These are phyloP conservation scores for Kregervanrija fluxuum DNA, from an alignment of 805 yeast species.

Conservation along the genomic window DNA sequence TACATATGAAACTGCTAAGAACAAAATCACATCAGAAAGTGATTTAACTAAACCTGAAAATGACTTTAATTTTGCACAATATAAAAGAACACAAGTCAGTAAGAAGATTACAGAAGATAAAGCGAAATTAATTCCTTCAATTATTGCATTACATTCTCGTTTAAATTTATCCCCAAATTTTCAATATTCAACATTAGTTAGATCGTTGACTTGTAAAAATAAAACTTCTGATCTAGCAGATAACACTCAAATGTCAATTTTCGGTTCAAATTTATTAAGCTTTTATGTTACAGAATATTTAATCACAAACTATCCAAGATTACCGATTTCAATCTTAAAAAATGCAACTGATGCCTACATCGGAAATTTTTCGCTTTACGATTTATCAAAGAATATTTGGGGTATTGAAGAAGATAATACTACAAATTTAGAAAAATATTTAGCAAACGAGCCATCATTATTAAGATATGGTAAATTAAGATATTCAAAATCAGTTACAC, in stretches of 20 bases:
- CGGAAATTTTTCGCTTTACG: conserved; percentile 57
- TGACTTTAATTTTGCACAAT: conserved; percentile 26
- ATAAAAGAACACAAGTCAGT: conserved; percentile 19
- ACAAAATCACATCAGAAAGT: conserved; percentile 8
- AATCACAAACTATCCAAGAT: conserved; percentile 75
- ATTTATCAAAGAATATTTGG: conserved; percentile 66
- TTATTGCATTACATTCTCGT: conserved; percentile 74
- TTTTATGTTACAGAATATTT: conserved; percentile 72
- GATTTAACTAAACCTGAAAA: conserved; percentile 15
- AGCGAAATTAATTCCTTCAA: conserved; percentile 57
- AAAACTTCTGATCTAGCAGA: conserved; percentile 44
- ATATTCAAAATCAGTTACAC: conserved; percentile 32
- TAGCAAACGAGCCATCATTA: conserved; percentile 61
- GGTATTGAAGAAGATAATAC: conserved; percentile 77
- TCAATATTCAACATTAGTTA: conserved; percentile 63
- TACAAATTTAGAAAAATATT: conserved; percentile 55
- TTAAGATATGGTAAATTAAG: conserved; percentile 66
- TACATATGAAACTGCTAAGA: conserved; percentile 24
- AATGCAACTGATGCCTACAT: conserved; percentile 71
- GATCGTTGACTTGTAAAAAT: conserved; percentile 59
- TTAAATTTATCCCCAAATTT: conserved; percentile 53
- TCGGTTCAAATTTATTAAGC: conserved; percentile 72
- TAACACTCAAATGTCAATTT: conserved; percentile 71
- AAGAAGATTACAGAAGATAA: conserved; percentile 39
- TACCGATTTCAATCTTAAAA: conserved; percentile 73